A percentile compares a stretch with the other conserved stretches of the same genome.
Conservation (phyloP, 1,139 yeast genomes). For the Suhomyces maxii region DNA sequence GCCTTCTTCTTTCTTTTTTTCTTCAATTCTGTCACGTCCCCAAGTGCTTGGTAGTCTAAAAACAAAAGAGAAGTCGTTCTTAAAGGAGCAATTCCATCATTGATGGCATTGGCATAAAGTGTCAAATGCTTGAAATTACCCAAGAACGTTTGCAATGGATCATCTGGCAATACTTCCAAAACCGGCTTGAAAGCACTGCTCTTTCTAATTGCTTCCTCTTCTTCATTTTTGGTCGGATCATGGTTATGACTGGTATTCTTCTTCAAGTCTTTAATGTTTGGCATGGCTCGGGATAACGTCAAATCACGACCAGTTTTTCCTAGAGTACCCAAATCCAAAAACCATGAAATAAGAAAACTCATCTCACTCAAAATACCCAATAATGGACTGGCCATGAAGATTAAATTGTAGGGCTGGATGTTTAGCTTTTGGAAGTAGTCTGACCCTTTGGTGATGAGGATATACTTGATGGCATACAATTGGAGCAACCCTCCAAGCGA, state of each 20-base stretch:
- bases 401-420: slow-evolving; percentile 23
- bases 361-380: slow-evolving; percentile 27
- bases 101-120: slow-evolving; percentile 27
- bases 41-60: slow-evolving; percentile 29
- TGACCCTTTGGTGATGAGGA: slow-evolving; percentile 18
- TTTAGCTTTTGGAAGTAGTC: slow-evolving; percentile 16
- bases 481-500: slow-evolving; percentile 29
- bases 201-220: slow-evolving; percentile 7
- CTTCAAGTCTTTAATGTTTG: slow-evolving; percentile 13
- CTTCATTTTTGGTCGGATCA: neutral
- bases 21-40: slow-evolving; percentile 32
- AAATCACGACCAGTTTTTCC: slow-evolving; percentile 31
- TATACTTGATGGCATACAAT: slow-evolving; percentile 24
- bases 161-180: slow-evolving; percentile 25
- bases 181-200: slow-evolving; percentile 19
- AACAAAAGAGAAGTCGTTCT: slow-evolving; percentile 26
- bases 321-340: slow-evolving; percentile 26
- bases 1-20: slow-evolving; percentile 9
- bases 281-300: slow-evolving; percentile 23
- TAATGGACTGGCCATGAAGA: slow-evolving; percentile 27
- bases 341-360: slow-evolving; percentile 26
- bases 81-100: slow-evolving; percentile 30
- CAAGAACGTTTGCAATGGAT: slow-evolving; percentile 22
- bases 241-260: slow-evolving; percentile 7
- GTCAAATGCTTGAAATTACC: slow-evolving; percentile 21